Conservation (phyloP, 1,284 basidiomycete genomes). For the Hemileia vastatrix region DNA sequence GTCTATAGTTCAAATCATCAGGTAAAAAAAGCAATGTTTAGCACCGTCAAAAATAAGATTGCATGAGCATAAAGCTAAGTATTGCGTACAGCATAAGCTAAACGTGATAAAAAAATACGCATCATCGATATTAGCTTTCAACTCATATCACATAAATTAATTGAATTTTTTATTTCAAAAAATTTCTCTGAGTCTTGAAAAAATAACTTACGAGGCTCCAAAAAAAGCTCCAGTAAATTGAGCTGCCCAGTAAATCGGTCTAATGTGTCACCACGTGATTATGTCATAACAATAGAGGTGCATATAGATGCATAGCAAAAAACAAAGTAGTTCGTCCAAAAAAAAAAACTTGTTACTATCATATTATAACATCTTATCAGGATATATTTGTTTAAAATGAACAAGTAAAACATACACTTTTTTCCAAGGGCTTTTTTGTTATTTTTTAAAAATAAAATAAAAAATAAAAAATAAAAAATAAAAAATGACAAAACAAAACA, state of each 20-base stretch:
- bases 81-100: not conserved
- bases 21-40: not conserved
- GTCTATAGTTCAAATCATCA: not conserved
- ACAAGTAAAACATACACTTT: slow-evolving; percentile 6
- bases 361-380: no score
- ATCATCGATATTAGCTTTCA: not conserved
- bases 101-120: not conserved
- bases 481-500: not conserved
- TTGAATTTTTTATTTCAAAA: not conserved
- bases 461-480: not conserved
- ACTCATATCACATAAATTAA: not conserved
- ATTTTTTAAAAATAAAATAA: not conserved
- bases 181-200: not conserved
- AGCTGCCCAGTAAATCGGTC: slow-evolving; percentile 20
- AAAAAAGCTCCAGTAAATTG: slow-evolving; percentile 18
- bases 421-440: slow-evolving; percentile 8
- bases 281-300: not conserved
- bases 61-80: not conserved
- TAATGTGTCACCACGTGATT: not conserved
- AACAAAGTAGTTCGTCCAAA: not conserved
- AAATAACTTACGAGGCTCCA: slow-evolving; percentile 13
- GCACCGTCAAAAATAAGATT: not conserved
- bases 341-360: no score
- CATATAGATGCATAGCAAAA: not conserved
- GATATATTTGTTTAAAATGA: no score